Conservation (phyloP, 805 yeast species). For the Wickerhamiella qilinensis region DNA sequence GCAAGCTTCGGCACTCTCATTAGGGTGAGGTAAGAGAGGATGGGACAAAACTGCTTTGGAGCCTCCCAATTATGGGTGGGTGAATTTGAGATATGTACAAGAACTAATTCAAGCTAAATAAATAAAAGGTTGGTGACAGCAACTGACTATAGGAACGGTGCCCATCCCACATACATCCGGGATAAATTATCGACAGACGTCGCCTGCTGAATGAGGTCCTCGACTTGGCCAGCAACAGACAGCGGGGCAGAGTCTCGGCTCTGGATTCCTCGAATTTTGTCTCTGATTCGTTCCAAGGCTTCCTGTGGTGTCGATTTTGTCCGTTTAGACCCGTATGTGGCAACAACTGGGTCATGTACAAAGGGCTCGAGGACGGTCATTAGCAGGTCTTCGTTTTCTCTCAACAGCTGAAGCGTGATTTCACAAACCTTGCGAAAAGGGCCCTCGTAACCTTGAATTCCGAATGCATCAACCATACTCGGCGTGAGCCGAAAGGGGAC, state of each 20-base stretch:
- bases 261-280: constrained; percentile 70
- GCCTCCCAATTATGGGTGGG: not conserved
- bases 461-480: constrained; percentile 79
- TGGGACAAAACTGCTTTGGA: constrained; percentile 1
- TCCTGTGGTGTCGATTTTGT: constrained; percentile 20
- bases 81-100: not conserved
- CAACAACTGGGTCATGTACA: constrained; percentile 80
- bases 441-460: constrained; percentile 74
- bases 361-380: constrained; percentile 88
- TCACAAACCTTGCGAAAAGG: constrained; percentile 74
- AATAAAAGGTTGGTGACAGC: too few relatives aligned
- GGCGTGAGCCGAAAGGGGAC: constrained; percentile 89
- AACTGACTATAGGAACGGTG: constrained; percentile 47
- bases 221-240: constrained; percentile 87
- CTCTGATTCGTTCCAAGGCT: constrained; percentile 54
- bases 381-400: constrained; percentile 66
- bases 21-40: too few relatives aligned
- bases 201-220: constrained; percentile 71
- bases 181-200: constrained; percentile 52
- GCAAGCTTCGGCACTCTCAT: constrained; percentile 11
- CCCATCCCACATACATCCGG: constrained; percentile 93
- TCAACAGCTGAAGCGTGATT: constrained; percentile 54
- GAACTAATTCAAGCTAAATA: too few relatives aligned
- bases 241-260: constrained; percentile 72
- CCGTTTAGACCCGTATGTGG: constrained; percentile 27